Percentiles rank a stretch among this genome's conserved stretches.
Evolutionary conservation across 305 asterid species (phyloP).

Genomic region (Fraxinus velutina): DNA sequence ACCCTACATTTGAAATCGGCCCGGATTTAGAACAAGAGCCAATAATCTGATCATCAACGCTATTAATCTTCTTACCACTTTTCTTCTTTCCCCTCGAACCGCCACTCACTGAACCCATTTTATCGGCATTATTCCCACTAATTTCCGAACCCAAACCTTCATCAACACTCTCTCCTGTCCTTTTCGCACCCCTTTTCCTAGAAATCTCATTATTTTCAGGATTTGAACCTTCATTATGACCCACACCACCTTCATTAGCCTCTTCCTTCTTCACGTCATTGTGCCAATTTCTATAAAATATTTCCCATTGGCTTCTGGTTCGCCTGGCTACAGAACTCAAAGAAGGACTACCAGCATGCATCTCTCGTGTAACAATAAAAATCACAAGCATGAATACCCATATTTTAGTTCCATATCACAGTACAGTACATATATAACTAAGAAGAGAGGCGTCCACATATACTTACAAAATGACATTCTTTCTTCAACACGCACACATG

Average conservation of each 20-base stretch:
- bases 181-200: background rate
- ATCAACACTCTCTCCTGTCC: background rate
- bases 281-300: conserved; percentile 1
- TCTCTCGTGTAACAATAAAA: background rate
- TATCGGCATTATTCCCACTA: background rate
- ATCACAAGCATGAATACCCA: background rate
- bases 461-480: background rate
- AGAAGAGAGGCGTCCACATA: background rate
- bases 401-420: background rate
- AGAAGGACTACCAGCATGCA: background rate
- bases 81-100: background rate
- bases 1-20: background rate
- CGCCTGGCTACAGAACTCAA: conserved; percentile 11
- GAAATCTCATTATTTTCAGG: background rate
- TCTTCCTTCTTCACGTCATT: conserved; percentile 13
- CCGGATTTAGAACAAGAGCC: background rate
- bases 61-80: background rate
- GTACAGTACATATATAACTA: background rate
- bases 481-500: background rate
- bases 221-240: background rate
- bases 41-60: background rate
- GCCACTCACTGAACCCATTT: background rate
- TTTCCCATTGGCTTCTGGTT: conserved; percentile 32
- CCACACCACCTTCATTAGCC: background rate
- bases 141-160: background rate